A percentile compares a stretch with the other conserved stretches of the same genome.
Evolutionary conservation across 176 grass and related monocot genomes (phyloP).

Genomic region (Eragrostis curvula): DNA sequence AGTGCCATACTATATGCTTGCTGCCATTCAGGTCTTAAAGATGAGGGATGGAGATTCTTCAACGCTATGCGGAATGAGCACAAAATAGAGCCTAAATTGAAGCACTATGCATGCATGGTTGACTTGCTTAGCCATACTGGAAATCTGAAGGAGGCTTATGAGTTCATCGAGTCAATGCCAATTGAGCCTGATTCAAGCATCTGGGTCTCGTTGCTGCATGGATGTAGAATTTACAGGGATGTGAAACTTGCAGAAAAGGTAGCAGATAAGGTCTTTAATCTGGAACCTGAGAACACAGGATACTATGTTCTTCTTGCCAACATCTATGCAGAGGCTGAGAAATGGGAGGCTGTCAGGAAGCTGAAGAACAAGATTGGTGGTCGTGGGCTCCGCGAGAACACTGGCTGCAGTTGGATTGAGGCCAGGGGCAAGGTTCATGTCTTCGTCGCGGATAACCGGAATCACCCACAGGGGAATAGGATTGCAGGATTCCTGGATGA

Average conservation of each 20-base stretch:
- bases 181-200: conserved; percentile 77
- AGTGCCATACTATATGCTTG: conserved; percentile 82
- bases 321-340: conserved; percentile 86
- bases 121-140: conserved; percentile 69
- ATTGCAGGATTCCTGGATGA: conserved; percentile 66
- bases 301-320: conserved; percentile 90
- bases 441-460: conserved; percentile 56
- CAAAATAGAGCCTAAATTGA: conserved; percentile 72
- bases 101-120: conserved; percentile 85
- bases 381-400: conserved; percentile 56
- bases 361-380: conserved; percentile 60
- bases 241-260: conserved; percentile 87
- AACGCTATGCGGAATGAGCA: conserved; percentile 76
- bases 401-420: conserved; percentile 81
- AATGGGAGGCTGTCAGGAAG: conserved; percentile 79
- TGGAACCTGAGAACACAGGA: conserved; percentile 83
- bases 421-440: conserved; percentile 68
- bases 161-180: conserved; percentile 79
- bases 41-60: conserved; percentile 83
- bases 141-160: conserved; percentile 61
- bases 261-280: conserved; percentile 68
- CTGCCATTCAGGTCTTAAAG: conserved; percentile 76
- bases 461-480: conserved; percentile 57
- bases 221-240: conserved; percentile 74
- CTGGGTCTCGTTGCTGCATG: conserved; percentile 72